These are phyloP conservation scores for Nemania abortiva DNA, from an alignment of 2,329 filamentous ascomycete species.

Conservation along the genomic window DNA sequence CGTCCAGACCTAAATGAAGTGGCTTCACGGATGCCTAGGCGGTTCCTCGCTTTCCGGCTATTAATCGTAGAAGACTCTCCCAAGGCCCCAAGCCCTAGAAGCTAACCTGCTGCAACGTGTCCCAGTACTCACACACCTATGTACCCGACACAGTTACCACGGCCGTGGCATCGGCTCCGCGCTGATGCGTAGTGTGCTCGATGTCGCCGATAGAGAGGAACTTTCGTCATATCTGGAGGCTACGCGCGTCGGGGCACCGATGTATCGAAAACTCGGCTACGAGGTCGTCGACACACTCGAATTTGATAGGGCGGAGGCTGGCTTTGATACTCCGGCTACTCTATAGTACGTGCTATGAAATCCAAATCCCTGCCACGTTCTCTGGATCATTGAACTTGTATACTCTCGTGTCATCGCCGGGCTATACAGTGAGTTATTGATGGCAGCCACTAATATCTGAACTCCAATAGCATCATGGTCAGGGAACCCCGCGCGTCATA, in stretches of 20 bases:
- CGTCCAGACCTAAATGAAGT: no score
- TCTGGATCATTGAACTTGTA: background rate
- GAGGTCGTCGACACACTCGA: constrained; percentile 41
- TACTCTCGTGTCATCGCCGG: background rate
- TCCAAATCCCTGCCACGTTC: background rate
- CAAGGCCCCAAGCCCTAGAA: background rate
- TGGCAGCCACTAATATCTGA: constrained; percentile 1
- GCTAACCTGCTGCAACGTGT: background rate
- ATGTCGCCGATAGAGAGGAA: constrained; percentile 44
- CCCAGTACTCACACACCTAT: constrained; percentile 45
- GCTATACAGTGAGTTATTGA: background rate
- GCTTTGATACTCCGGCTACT: constrained; percentile 11
- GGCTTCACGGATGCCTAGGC: no score
- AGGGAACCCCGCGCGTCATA: constrained; percentile 21
- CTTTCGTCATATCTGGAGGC: constrained; percentile 43
- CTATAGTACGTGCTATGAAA: constrained; percentile 21
- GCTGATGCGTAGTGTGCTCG: constrained; percentile 42
- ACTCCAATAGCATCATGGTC: constrained; percentile 20
- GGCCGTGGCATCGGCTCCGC: constrained; percentile 46
- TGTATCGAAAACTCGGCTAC: constrained; percentile 45
- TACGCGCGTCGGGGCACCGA: constrained; percentile 39
- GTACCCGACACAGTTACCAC: constrained; percentile 44
- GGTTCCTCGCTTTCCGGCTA: no score
- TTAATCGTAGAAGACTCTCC: background rate
- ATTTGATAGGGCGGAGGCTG: constrained; percentile 34